phyloP scores from a whole-genome alignment of 176 grass and related monocot species.

The Oryza meridionalis region DNA sequence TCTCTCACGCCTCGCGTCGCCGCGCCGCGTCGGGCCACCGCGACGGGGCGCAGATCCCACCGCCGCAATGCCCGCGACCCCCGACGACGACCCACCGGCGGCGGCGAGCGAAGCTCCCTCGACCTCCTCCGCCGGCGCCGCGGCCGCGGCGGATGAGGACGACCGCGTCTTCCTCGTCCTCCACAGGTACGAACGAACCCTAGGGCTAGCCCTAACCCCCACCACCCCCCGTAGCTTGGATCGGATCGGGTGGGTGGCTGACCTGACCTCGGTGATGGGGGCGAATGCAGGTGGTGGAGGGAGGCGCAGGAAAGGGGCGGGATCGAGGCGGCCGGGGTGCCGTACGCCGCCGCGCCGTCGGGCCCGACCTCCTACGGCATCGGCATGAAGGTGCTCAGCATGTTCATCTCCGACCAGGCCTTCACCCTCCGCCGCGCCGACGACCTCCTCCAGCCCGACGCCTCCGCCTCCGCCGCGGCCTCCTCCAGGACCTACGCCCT shows the following conservation, averaged over 20 bases:
- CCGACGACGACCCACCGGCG: constrained; percentile 12
- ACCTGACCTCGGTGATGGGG: not conserved
- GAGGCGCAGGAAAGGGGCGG: constrained; percentile 50
- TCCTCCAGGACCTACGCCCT: constrained; percentile 63
- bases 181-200: constrained; percentile 49
- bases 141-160: constrained; percentile 22
- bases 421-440: constrained; percentile 68
- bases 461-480: not conserved
- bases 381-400: constrained; percentile 57
- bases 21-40: not conserved
- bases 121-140: not conserved
- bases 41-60: constrained; percentile 1
- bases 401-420: constrained; percentile 64
- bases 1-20: not conserved
- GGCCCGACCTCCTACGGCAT: constrained; percentile 28
- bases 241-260: not conserved
- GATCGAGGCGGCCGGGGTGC: constrained; percentile 51
- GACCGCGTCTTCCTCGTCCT: constrained; percentile 76
- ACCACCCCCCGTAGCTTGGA: not conserved
- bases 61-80: constrained; percentile 28
- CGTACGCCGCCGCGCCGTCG: constrained; percentile 41
- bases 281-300: constrained; percentile 73
- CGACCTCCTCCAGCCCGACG: constrained; percentile 27
- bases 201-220: not conserved
- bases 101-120: constrained; percentile 21